Conservation (phyloP, 2,329 filamentous ascomycete species). For the Ceratocystis cacaofunesta region DNA sequence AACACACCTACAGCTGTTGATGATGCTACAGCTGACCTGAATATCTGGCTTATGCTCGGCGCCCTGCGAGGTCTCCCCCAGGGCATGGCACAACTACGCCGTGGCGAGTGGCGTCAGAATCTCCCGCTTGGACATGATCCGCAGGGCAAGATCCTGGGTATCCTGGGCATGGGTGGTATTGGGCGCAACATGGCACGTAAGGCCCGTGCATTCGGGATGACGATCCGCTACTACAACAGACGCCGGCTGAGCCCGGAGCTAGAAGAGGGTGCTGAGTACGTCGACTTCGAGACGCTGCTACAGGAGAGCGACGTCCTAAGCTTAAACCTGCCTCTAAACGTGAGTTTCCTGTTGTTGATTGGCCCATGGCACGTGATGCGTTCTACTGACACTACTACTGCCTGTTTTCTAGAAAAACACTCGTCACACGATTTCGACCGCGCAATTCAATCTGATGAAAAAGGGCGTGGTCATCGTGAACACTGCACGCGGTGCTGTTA, state of each 20-base stretch:
- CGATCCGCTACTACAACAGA: conserved; percentile 60
- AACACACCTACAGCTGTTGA: conserved; percentile 72
- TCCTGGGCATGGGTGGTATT: conserved; percentile 77
- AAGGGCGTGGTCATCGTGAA: conserved; percentile 63
- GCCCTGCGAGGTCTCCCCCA: conserved; percentile 59
- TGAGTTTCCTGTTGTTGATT: conserved; percentile 30
- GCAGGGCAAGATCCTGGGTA: conserved; percentile 62
- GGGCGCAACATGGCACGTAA: conserved; percentile 63
- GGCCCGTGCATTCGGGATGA: conserved; percentile 62
- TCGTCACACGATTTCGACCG: conserved; percentile 56
- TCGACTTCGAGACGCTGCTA: conserved; percentile 59
- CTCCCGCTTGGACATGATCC: conserved; percentile 58
- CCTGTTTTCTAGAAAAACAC: conserved; percentile 38
- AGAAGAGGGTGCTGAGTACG: conserved; percentile 47
- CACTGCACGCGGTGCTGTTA: conserved; percentile 67
- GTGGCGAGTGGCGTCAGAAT: conserved; percentile 51
- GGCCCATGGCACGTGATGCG: not conserved
- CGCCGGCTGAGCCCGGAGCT: conserved; percentile 40
- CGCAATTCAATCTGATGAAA: conserved; percentile 66
- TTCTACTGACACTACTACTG: not conserved
- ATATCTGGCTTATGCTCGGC: conserved; percentile 68
- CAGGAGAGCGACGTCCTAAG: conserved; percentile 59
- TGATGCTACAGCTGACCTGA: conserved; percentile 69
- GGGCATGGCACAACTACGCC: conserved; percentile 49
- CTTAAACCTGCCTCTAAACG: conserved; percentile 68